Evolutionary conservation across 2,329 filamentous ascomycete genomes (phyloP).

Genomic region (Paraconiothyrium sp.): DNA sequence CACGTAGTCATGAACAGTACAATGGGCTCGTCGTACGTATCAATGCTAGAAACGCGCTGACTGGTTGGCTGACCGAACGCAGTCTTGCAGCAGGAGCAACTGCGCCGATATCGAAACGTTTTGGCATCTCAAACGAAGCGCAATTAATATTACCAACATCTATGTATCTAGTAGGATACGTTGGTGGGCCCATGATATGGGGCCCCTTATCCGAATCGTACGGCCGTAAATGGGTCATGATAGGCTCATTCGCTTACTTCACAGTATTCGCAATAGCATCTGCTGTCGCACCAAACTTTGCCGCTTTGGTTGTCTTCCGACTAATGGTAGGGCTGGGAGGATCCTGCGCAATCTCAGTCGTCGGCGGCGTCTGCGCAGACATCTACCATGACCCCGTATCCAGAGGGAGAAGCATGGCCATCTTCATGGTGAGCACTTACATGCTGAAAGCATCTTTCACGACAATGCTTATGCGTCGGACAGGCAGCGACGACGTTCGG

Average conservation of each 20-base stretch:
- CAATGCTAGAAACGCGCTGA: not conserved
- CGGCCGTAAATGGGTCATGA: conserved; percentile 58
- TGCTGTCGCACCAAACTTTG: conserved; percentile 55
- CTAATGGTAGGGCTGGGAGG: conserved; percentile 56
- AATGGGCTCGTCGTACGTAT: conserved; percentile 64
- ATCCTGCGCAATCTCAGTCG: conserved; percentile 65
- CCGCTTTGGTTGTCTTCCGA: conserved; percentile 56
- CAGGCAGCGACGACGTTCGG: conserved; percentile 72
- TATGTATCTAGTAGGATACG: conserved; percentile 61
- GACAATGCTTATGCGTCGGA: conserved; percentile 12
- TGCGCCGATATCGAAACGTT: conserved; percentile 66
- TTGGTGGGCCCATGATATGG: conserved; percentile 55
- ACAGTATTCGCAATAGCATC: conserved; percentile 58
- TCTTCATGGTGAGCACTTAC: conserved; percentile 37
- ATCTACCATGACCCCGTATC: conserved; percentile 65
- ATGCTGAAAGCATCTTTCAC: not conserved
- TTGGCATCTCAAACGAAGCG: conserved; percentile 60
- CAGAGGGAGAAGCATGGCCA: conserved; percentile 42
- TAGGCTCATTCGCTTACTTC: conserved; percentile 60
- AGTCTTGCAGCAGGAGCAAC: conserved; percentile 70
- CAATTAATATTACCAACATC: conserved; percentile 59
- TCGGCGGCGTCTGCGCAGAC: conserved; percentile 71
- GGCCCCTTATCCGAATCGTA: conserved; percentile 57
- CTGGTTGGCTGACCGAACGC: conserved; percentile 1
- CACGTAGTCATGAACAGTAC: conserved; percentile 67